Evolutionary conservation across 148 eudicot genomes (phyloP).

Genomic region (Drosera capensis): DNA sequence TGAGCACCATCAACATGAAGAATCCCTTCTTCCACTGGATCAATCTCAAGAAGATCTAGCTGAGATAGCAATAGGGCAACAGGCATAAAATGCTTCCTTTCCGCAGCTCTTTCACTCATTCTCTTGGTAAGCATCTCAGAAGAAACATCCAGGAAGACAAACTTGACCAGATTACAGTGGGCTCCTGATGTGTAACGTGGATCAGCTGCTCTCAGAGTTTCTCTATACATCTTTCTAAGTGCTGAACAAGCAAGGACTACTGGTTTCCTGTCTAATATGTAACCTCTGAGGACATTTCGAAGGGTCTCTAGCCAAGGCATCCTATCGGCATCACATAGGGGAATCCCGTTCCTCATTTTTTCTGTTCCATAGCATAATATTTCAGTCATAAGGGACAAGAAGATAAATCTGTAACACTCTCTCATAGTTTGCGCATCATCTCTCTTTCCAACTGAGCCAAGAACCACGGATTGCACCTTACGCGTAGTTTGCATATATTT

Average conservation of each 20-base stretch:
- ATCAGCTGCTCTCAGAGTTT: conserved; percentile 51
- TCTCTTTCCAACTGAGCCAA: too few species aligned
- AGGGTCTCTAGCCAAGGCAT: conserved; percentile 74
- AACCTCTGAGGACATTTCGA: conserved; percentile 25
- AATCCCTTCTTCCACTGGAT: conserved; percentile 65
- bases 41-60: conserved; percentile 58
- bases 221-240: conserved; percentile 49
- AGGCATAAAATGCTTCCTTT: conserved; percentile 85
- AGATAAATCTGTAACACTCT: neutral
- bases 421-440: neutral
- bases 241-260: conserved; percentile 85
- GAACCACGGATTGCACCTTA: too few species aligned
- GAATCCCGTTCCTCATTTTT: conserved; percentile 82
- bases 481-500: too few species aligned
- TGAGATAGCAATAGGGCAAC: conserved; percentile 66
- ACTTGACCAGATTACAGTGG: conserved; percentile 25
- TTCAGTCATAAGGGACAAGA: conserved; percentile 4
- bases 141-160: conserved; percentile 50
- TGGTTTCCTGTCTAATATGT: conserved; percentile 21
- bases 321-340: conserved; percentile 75
- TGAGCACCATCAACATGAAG: conserved; percentile 59
- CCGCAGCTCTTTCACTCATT: conserved; percentile 42
- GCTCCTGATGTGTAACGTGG: conserved; percentile 24
- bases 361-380: conserved; percentile 24
- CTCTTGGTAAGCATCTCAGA: conserved; percentile 52